Evolutionary conservation across 1,284 basidiomycete genomes (phyloP), one percentile per base, ranked within the genome.

Genomic region (Volvariella surrecta): DNA sequence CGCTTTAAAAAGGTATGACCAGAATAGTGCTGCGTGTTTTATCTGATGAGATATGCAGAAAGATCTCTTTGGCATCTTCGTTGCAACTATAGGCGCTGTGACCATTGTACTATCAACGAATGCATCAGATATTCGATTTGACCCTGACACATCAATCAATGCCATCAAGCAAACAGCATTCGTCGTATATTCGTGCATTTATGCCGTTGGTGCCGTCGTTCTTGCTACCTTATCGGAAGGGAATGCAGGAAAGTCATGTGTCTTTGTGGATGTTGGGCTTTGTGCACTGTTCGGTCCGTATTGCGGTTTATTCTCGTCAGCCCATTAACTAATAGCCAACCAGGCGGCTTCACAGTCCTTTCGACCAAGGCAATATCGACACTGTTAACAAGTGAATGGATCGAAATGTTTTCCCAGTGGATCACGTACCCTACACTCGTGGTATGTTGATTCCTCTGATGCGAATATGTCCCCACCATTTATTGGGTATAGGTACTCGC

Each of bases 341-440:
- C 48, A 84, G 91, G 92, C 19, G 94, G 91, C 3, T 97, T 94
- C 60, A 97, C 94, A 1, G 94, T 97, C 0, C 69, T 99, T 2
- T 82, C 90, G 0, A 98, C 95, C 1, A 98, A 99, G 58, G 94
- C 89, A 1, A 64, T 96, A 31, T 94, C 91, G 10, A 89, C 87
- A 1, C 68, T 99, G 22, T 64, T 96, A 31, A 87, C 86, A 13
- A 67, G 79, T 50, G 70, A 85, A 58, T 87, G 87, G 70, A 65
- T 86, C 18, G 70, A 77, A 18, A 80, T 89, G 48, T 86, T 89
- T 59, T 70, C 72, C 4, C 71, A 80, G 46, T 82, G 83, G 73
- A 82, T 92, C 45, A 86, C 84, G 7, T 93, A 91, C 64, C 81
- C 82, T 30, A 64, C 85, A 21, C 61, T 90, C 37, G 62, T 67